Evolutionary conservation across 371 early-diverging fungal species (phyloP).

Genomic region (Apophysomyces elegans): DNA sequence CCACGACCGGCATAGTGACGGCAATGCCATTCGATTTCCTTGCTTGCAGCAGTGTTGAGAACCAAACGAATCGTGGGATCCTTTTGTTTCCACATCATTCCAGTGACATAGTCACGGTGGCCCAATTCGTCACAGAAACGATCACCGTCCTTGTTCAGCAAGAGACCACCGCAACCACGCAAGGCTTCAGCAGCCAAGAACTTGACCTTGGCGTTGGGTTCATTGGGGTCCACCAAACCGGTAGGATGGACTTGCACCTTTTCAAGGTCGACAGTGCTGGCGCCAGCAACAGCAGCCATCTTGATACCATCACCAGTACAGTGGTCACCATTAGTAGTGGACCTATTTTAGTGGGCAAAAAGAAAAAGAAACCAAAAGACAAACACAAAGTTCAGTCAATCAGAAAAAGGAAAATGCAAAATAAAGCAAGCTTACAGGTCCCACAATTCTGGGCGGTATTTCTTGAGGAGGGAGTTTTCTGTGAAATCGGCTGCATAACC

Average conservation of each 20-base stretch:
- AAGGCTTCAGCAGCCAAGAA: conserved; percentile 96
- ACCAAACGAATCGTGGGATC: conserved; percentile 82
- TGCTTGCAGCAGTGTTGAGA: conserved; percentile 83
- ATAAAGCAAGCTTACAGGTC: conserved; percentile 34
- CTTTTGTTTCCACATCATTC: conserved; percentile 82
- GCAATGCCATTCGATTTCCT: conserved; percentile 95
- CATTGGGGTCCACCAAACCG: conserved; percentile 90
- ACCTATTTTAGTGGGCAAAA: conserved; percentile 7
- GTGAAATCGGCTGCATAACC: conserved; percentile 87
- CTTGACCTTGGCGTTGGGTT: conserved; percentile 87
- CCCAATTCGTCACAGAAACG: conserved; percentile 95
- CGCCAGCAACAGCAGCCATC: conserved; percentile 84
- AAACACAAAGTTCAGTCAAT: conserved; percentile 42
- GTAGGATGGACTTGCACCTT: conserved; percentile 98
- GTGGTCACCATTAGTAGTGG: conserved; percentile 94
- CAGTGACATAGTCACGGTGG: conserved; percentile 87
- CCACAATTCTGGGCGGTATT: conserved; percentile 73
- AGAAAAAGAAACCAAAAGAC: neutral
- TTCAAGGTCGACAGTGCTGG: conserved; percentile 90
- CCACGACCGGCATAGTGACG: conserved; percentile 93
- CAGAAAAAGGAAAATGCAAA: neutral
- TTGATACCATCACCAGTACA: conserved; percentile 96
- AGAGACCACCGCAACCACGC: conserved; percentile 94
- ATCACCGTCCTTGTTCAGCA: conserved; percentile 82
- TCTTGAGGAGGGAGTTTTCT: conserved; percentile 64